Percentiles rank a stretch among this genome's conserved stretches.
Conservation (phyloP, 371 early-diverging fungal species). For the Saksenaea oblongispora region DNA sequence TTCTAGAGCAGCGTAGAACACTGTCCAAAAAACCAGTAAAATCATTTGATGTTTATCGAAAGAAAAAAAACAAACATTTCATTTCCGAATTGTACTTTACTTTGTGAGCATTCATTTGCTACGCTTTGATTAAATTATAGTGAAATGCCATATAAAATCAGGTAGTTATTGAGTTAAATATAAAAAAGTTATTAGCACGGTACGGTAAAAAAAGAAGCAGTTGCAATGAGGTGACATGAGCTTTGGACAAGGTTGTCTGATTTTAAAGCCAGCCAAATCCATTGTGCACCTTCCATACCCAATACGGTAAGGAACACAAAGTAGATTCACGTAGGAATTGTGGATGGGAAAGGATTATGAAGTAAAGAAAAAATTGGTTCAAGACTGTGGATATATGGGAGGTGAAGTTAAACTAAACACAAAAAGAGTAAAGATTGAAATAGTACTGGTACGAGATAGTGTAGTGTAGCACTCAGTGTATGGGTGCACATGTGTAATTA, state of each 20-base stretch:
- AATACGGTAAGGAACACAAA: background rate
- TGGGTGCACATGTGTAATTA: slow-evolving; percentile 2
- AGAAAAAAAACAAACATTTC: no score
- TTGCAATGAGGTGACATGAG: no score
- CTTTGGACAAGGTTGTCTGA: background rate
- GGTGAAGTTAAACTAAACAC: background rate
- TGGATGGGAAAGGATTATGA: background rate
- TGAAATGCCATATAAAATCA: no score
- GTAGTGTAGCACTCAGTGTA: background rate
- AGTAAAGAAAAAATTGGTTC: background rate
- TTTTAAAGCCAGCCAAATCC: background rate
- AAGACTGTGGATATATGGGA: background rate
- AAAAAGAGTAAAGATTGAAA: background rate
- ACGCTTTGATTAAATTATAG: no score
- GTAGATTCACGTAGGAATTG: background rate
- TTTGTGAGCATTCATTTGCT: no score
- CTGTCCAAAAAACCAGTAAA: no score
- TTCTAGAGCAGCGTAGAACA: no score
- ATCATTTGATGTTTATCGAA: no score
- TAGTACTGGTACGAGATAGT: background rate
- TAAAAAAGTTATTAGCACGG: no score
- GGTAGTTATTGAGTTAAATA: no score
- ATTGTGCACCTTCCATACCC: background rate
- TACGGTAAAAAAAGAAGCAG: no score
- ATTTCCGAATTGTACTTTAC: no score